These are phyloP conservation scores for Sungouiozyma ichnusensis DNA, from an alignment of 805 yeast genomes.

Conservation along the genomic window DNA sequence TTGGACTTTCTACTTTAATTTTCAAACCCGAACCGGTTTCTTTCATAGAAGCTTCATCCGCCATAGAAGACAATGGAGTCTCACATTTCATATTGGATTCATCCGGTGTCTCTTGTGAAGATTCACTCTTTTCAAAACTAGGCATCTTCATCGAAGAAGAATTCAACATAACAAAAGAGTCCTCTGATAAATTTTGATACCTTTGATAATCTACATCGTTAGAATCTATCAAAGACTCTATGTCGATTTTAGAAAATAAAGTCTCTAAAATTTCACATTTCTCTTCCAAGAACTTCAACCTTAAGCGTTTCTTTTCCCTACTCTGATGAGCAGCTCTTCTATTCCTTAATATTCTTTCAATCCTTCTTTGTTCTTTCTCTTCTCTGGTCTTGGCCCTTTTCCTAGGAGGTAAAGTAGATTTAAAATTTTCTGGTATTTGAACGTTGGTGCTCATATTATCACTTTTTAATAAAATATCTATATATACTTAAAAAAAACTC, in stretches of 20 bases:
- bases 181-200: not conserved
- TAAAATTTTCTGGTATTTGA: slow-evolving; percentile 30
- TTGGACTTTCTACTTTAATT: not conserved
- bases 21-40: not conserved
- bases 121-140: not conserved
- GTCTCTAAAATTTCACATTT: slow-evolving; percentile 27
- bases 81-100: not conserved
- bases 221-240: slow-evolving; percentile 4
- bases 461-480: not conserved
- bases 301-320: slow-evolving; percentile 89
- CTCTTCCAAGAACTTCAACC: slow-evolving; percentile 73
- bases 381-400: slow-evolving; percentile 94
- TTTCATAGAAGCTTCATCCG: not conserved
- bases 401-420: slow-evolving; percentile 71
- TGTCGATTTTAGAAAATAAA: slow-evolving; percentile 14
- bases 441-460: slow-evolving; percentile 1
- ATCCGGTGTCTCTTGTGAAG: not conserved
- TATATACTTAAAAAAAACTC: not conserved
- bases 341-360: slow-evolving; percentile 86
- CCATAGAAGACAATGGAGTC: not conserved
- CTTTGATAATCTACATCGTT: not conserved
- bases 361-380: slow-evolving; percentile 92
- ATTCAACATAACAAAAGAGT: not conserved
- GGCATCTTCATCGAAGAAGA: not conserved
- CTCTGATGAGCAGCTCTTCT: slow-evolving; percentile 97